A percentile compares a stretch with the other conserved stretches of the same genome.
Evolutionary conservation across 345 rosid species (phyloP).

Genomic region (Eucalyptus microcorys): DNA sequence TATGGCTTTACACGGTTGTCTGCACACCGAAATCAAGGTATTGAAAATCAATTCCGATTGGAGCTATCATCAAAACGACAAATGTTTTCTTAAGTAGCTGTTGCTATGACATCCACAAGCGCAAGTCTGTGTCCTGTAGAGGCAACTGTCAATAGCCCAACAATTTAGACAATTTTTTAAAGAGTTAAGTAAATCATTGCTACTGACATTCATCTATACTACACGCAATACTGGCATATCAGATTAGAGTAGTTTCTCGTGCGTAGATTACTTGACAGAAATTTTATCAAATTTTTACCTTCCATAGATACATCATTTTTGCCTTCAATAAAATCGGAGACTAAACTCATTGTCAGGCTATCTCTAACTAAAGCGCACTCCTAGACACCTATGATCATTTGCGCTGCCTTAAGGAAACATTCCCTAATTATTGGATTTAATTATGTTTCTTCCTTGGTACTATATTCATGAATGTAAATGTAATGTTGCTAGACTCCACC

Average conservation of each 20-base stretch:
- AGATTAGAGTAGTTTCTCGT: not conserved
- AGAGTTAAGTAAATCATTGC: not conserved
- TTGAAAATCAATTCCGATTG: not conserved
- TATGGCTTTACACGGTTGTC: constrained; percentile 46
- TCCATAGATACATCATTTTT: not conserved
- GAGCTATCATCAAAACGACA: not conserved
- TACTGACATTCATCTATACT: not conserved
- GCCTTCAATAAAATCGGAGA: not conserved
- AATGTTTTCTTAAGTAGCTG: not conserved
- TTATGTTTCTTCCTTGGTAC: not conserved
- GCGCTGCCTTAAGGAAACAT: not conserved
- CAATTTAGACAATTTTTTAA: not conserved
- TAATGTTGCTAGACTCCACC: constrained; percentile 36
- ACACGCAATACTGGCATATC: not conserved
- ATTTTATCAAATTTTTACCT: not conserved
- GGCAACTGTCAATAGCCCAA: not conserved
- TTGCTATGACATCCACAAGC: not conserved
- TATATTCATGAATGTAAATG: not conserved
- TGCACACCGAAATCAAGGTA: constrained; percentile 78
- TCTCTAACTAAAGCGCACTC: not conserved
- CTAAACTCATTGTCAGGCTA: not conserved
- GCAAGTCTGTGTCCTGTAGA: not conserved
- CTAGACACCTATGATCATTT: not conserved
- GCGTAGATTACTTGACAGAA: not conserved
- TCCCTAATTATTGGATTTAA: not conserved